Base-by-base conservation (phyloP, 352 stramenopile species). In the Pythium coloratum region DNA sequence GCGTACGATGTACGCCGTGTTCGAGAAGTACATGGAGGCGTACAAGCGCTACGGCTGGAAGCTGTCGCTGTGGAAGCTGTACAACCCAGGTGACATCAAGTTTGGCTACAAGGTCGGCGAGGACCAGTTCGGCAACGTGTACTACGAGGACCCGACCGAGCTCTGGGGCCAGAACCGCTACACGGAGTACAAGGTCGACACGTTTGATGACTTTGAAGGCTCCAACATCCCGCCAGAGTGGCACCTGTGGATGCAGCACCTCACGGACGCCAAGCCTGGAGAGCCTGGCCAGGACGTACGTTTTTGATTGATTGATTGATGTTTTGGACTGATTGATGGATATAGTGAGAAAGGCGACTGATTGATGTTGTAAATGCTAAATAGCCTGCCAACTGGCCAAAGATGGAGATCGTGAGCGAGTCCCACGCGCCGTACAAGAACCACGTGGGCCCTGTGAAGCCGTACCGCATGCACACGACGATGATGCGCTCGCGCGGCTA, bases 21-120 rank as follows among this genome's bases (percentile, higher is more conserved):
- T 81, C 33, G 79, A 94, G 67, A 96, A 96, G 72, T 96, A 96
- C 72, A 62, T 76, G 50, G 86, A 94, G 69, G 81, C 88, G 40
- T 76, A 86, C 74, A 89, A 91, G 72, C 86, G 86, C 56, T 96
- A 82, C 74, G 88, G 88, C 55, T 88, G 75, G 71, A 90, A 94
- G 81, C 73, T 79, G 9, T 82, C 81, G 55, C 76, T 96, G 44
- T 96, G 88, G 88, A 92, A 94, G 70, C 81, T 96, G n/a, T 96
- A 93, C 74, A 93, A 93, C 72, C 81, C 84, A 2, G 84, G 84
- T 14, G 88, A 96, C 66, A 84, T 96, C 71, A 96, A 96, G 74
- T 96, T 96, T 68, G 88, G 88, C 18, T 85, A 89, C 57, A 76
- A 83, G 42, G 86, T 96, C 28, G 88, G 88, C 44, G 66, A 89